Evolutionary conservation across 805 yeast species (phyloP).

Genomic region (Pichia insulana): DNA sequence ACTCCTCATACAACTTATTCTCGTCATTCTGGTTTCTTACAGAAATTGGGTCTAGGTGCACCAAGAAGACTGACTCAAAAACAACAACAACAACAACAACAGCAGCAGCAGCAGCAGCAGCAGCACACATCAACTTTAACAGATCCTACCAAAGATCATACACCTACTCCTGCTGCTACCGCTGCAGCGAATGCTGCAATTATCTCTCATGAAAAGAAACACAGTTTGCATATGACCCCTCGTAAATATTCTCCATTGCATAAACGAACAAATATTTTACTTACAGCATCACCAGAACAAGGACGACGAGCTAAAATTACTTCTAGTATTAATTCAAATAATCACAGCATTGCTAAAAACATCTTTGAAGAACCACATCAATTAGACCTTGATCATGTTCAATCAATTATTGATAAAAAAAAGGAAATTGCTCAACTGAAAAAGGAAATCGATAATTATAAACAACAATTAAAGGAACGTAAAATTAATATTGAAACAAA

Average conservation of each 20-base stretch:
- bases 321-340: conserved; percentile 9
- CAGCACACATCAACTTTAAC: no score
- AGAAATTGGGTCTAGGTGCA: conserved; percentile 39
- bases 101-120: no score
- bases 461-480: conserved; percentile 14
- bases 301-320: conserved; percentile 19
- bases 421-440: conserved; percentile 11
- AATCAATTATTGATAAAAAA: conserved; percentile 5
- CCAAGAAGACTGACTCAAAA: conserved; percentile 35
- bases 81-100: not conserved
- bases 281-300: conserved; percentile 20
- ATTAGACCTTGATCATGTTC: conserved; percentile 3
- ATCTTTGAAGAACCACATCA: not conserved
- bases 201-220: conserved; percentile 4
- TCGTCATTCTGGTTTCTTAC: conserved; percentile 16
- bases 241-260: conserved; percentile 18
- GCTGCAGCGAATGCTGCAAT: no score
- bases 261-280: conserved; percentile 9
- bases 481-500: no score
- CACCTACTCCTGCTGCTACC: no score
- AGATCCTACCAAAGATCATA: no score
- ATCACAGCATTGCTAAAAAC: not conserved
- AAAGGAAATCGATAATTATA: conserved; percentile 16
- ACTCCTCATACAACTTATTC: conserved; percentile 8
- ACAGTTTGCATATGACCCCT: conserved; percentile 9